These are phyloP conservation scores for Dionaea muscipula DNA, from an alignment of 179 eudicot species.

Conservation along the genomic window DNA sequence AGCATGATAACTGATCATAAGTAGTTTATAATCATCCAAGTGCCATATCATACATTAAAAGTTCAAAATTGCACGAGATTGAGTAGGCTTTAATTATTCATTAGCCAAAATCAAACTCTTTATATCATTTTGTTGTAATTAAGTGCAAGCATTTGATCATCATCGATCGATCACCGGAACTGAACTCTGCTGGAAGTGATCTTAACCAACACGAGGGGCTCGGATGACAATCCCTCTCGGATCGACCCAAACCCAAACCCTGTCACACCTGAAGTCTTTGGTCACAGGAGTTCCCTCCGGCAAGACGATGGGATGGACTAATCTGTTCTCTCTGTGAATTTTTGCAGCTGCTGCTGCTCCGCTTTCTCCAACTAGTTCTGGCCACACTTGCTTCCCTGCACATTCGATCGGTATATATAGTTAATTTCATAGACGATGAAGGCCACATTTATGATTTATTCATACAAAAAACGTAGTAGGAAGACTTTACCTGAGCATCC, in stretches of 20 bases:
- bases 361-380: conserved; percentile 13
- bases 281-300: conserved; percentile 16
- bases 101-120: too few relatives aligned
- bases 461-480: neutral
- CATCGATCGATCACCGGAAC: too few relatives aligned
- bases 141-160: too few relatives aligned
- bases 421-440: too few relatives aligned
- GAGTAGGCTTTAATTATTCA: too few relatives aligned
- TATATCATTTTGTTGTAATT: too few relatives aligned
- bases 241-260: conserved; percentile 23
- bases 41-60: too few relatives aligned
- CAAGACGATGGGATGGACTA: conserved; percentile 15
- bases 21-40: too few relatives aligned
- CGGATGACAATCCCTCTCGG: conserved; percentile 1
- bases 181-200: neutral
- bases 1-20: too few relatives aligned
- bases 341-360: conserved; percentile 12
- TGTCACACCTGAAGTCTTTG: conserved; percentile 17
- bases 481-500: too few relatives aligned
- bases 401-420: too few relatives aligned
- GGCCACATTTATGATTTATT: neutral
- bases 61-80: too few relatives aligned
- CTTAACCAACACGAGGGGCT: conserved; percentile 13
- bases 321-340: conserved; percentile 15
- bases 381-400: conserved; percentile 21